These are phyloP conservation scores for Dispira simplex DNA, from an alignment of 192 early-diverging fungal genomes.

Conservation along the genomic window DNA sequence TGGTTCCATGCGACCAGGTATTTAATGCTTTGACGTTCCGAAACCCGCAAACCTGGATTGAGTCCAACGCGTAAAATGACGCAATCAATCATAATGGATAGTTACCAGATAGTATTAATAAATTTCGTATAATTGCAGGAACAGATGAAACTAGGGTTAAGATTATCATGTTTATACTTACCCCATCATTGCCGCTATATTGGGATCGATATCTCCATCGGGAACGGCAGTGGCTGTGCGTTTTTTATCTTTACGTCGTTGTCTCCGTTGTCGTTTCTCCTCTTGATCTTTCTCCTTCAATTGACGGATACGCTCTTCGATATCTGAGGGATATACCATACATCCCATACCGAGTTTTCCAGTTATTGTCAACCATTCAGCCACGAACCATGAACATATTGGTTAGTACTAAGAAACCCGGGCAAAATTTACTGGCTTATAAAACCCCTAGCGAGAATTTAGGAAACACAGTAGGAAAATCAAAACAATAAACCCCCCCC, in stretches of 20 bases:
- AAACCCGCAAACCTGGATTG: constrained; percentile 29
- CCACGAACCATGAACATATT: constrained; percentile 7
- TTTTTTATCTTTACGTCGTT: constrained; percentile 34
- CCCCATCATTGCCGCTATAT: constrained; percentile 70
- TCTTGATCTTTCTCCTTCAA: constrained; percentile 48
- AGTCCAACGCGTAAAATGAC: not conserved
- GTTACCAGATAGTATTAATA: not conserved
- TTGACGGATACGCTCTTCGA: constrained; percentile 36
- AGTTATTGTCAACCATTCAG: constrained; percentile 18
- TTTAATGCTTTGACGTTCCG: constrained; percentile 30
- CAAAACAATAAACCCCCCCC: constrained; percentile 1
- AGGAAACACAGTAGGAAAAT: constrained; percentile 3
- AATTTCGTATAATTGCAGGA: not conserved
- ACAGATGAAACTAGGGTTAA: not conserved
- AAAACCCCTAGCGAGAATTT: not conserved
- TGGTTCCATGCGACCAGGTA: not conserved
- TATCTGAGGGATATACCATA: constrained; percentile 41
- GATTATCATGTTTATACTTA: constrained; percentile 6
- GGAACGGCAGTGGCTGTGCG: constrained; percentile 14
- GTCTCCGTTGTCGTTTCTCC: constrained; percentile 35
- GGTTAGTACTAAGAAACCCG: not conserved
- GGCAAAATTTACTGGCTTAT: not conserved
- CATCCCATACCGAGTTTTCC: not conserved
- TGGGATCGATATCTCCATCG: constrained; percentile 30
- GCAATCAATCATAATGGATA: not conserved